These are phyloP conservation scores for Microdochium trichocladiopsis DNA, from an alignment of 2,329 filamentous ascomycete genomes.

Conservation along the genomic window DNA sequence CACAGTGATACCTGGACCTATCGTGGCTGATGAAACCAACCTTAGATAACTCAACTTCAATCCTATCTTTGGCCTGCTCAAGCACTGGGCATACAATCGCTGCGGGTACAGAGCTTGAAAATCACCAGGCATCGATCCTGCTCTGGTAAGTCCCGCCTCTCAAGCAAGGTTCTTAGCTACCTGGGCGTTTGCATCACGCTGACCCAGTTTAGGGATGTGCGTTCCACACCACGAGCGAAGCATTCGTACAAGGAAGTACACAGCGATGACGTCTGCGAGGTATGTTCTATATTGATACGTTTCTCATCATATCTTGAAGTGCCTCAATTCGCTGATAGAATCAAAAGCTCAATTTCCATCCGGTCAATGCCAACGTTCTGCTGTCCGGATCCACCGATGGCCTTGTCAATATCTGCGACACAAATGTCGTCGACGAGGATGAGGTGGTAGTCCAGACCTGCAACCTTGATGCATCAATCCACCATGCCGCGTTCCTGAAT, in stretches of 20 bases:
- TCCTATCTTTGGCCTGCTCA: conserved; percentile 61
- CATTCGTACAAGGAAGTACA: conserved; percentile 58
- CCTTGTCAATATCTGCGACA: conserved; percentile 71
- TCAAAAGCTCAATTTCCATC: conserved; percentile 54
- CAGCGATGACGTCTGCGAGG: conserved; percentile 61
- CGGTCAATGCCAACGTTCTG: conserved; percentile 50
- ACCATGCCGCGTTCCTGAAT: conserved; percentile 66
- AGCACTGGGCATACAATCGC: conserved; percentile 52
- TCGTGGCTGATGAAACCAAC: conserved; percentile 8
- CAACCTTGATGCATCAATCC: conserved; percentile 69
- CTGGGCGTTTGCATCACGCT: conserved; percentile 1
- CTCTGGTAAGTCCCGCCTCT: conserved; percentile 43
- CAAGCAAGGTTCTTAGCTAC: background rate
- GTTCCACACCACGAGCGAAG: conserved; percentile 36
- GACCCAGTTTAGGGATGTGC: conserved; percentile 44
- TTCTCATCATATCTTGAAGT: background rate
- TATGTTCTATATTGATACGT: conserved; percentile 12
- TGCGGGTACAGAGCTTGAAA: conserved; percentile 65
- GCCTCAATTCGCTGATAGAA: conserved; percentile 12
- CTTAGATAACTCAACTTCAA: conserved; percentile 37
- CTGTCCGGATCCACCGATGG: conserved; percentile 76
- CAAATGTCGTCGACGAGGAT: conserved; percentile 63
- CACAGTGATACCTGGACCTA: too few relatives aligned
- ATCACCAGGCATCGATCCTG: conserved; percentile 53
- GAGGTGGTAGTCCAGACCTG: conserved; percentile 72